Percentiles rank a stretch among this genome's conserved stretches.
Evolutionary conservation across 345 rosid genomes (phyloP).

Genomic region (Eucalyptus albens): DNA sequence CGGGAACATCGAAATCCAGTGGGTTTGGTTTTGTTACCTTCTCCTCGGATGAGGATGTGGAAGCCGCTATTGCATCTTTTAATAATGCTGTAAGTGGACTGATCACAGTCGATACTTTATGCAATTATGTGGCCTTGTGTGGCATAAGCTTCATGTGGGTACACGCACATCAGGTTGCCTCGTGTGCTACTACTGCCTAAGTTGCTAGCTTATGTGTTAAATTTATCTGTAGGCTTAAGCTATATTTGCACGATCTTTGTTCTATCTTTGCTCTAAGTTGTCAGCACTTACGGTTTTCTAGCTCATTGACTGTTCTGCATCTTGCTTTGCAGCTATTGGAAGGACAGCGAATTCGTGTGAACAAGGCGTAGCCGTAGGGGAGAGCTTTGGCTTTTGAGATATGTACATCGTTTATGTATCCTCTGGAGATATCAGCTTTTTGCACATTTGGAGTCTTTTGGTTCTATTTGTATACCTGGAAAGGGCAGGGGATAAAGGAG

Average conservation of each 20-base stretch:
- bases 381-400: background rate
- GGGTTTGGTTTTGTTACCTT: constrained; percentile 85
- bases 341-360: constrained; percentile 78
- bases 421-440: background rate
- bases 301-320: background rate
- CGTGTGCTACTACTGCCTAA: background rate
- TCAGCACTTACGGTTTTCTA: background rate
- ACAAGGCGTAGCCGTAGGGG: constrained; percentile 40
- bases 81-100: constrained; percentile 61
- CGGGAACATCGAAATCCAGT: constrained; percentile 77
- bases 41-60: constrained; percentile 71
- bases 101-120: background rate
- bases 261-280: background rate
- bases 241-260: background rate
- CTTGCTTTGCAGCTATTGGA: constrained; percentile 47
- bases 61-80: constrained; percentile 55
- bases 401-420: background rate
- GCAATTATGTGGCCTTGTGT: background rate
- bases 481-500: background rate
- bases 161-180: background rate
- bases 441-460: background rate
- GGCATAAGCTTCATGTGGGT: background rate
- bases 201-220: background rate
- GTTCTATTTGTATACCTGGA: background rate
- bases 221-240: background rate